Conservation (phyloP, 345 rosid genomes). For the Microthlaspi erraticum region DNA sequence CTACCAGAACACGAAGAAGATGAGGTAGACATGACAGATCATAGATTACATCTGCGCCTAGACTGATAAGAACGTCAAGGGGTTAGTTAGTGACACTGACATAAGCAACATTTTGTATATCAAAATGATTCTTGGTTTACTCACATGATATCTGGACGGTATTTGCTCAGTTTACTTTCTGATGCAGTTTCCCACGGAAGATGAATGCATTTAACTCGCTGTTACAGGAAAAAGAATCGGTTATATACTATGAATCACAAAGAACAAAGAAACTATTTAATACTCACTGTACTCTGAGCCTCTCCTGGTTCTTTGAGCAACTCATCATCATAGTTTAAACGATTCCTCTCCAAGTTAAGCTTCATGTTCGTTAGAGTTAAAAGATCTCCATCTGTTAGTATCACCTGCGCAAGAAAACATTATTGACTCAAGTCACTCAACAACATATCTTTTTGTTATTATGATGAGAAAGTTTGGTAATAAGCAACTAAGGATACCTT, state of each 20-base stretch:
- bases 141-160: slow-evolving; percentile 70
- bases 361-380: slow-evolving; percentile 79
- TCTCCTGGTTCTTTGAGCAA: slow-evolving; percentile 35
- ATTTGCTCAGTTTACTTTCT: slow-evolving; percentile 52
- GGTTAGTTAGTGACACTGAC: slow-evolving; percentile 16
- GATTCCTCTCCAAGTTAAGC: slow-evolving; percentile 63
- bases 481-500: slow-evolving; percentile 51
- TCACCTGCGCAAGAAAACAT: slow-evolving; percentile 54
- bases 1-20: slow-evolving; percentile 61
- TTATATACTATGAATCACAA: slow-evolving; percentile 17
- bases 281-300: slow-evolving; percentile 54
- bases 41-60: slow-evolving; percentile 88
- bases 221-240: slow-evolving; percentile 21
- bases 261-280: slow-evolving; percentile 7
- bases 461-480: slow-evolving; percentile 4
- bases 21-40: slow-evolving; percentile 75
- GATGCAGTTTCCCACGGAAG: slow-evolving; percentile 86
- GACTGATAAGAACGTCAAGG: slow-evolving; percentile 44
- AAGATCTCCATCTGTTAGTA: slow-evolving; percentile 74
- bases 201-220: slow-evolving; percentile 67
- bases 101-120: slow-evolving; percentile 15
- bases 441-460: slow-evolving; percentile 15
- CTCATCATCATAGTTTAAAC: slow-evolving; percentile 41
- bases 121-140: slow-evolving; percentile 30
- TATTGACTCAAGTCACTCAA: too few relatives aligned